Percentiles rank a stretch among this genome's conserved stretches.
Conservation (phyloP, 1,284 basidiomycete species). For the Psilocybe mexicana region DNA sequence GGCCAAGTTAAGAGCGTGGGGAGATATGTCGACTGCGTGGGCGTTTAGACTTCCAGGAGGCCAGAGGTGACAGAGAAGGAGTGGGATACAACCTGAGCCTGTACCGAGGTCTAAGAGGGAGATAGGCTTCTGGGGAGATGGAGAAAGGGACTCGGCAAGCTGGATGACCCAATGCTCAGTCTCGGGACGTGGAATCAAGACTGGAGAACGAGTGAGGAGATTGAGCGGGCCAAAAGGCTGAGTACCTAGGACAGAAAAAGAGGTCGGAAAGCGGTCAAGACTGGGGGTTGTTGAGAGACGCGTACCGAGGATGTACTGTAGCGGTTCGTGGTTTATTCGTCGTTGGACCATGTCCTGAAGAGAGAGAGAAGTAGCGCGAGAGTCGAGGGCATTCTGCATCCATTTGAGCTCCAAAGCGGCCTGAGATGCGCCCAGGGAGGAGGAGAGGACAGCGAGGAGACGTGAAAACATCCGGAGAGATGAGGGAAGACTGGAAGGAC, state of each 20-base stretch:
- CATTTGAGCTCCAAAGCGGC: slow-evolving; percentile 61
- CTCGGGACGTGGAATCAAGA: slow-evolving; percentile 90
- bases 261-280: slow-evolving; percentile 13
- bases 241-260: slow-evolving; percentile 52
- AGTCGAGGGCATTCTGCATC: slow-evolving; percentile 49
- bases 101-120: slow-evolving; percentile 86
- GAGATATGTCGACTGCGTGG: slow-evolving; percentile 73
- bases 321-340: slow-evolving; percentile 69
- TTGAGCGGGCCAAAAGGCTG: slow-evolving; percentile 87
- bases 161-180: slow-evolving; percentile 81
- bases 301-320: slow-evolving; percentile 90
- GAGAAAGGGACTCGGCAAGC: slow-evolving; percentile 47
- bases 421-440: slow-evolving; percentile 41
- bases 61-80: slow-evolving; percentile 71
- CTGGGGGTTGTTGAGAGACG: slow-evolving; percentile 13
- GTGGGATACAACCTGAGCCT: slow-evolving; percentile 86
- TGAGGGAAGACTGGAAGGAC: slow-evolving; percentile 9
- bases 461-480: slow-evolving; percentile 22
- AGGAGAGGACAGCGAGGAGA: slow-evolving; percentile 30
- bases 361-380: slow-evolving; percentile 10
- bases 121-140: slow-evolving; percentile 40
- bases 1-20: slow-evolving; percentile 69
- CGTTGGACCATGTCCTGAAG: slow-evolving; percentile 51
- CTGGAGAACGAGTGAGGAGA: slow-evolving; percentile 71
- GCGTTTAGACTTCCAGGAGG: slow-evolving; percentile 51